Base-by-base conservation (phyloP, 2,329 filamentous ascomycete species). In the Stromatinia cepivora region DNA sequence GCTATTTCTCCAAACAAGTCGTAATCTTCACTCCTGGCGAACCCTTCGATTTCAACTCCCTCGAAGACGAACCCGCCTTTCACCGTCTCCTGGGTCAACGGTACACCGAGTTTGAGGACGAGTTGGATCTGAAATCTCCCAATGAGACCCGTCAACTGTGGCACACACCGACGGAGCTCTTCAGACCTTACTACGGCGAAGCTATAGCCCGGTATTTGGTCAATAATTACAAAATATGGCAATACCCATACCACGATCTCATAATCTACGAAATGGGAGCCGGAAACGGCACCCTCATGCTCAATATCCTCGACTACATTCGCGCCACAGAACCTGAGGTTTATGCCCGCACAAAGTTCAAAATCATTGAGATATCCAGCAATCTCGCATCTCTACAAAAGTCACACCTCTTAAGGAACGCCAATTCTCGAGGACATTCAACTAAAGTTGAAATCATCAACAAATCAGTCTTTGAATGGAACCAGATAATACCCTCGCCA, bases 251-350 rank as follows among this genome's bases (percentile, higher is more conserved):
- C 83, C 90, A 97, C 81, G 95, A 99, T 81, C 87, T 99, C 66
- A 92, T 97, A 76, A 96, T 99, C 79, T 99, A 97, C 85, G 95
- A 99, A 80, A 97, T 99, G 91, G 95, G 95, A 66, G 95, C 95
- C 52, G 95, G 95, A 76, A 94, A 97, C 76, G 95, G 95, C 72
- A 99, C 96, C 0, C 87, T 99, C 78, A 99, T 99, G 95, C 86
- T 95, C 78, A 99, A 99, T 80, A 94, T 99, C 70, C 86, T 99
- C 71, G 94, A 99, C 83, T 97, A 96, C 80, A 97, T 99, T 79
- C 92, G 94, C 72, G 90, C 92, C 73, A 86, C 90, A 57, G 92
- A 98, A 76, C 93, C 94, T 0, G 91, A 94, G 73, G 94, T 99
- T 45, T 99, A 99, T 81, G 90, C 92, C 76, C 89, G 95, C 70